A percentile compares a stretch with the other conserved stretches of the same genome.
Evolutionary conservation across 805 yeast species (phyloP).

Genomic region (Hanseniaspora thailandica): DNA sequence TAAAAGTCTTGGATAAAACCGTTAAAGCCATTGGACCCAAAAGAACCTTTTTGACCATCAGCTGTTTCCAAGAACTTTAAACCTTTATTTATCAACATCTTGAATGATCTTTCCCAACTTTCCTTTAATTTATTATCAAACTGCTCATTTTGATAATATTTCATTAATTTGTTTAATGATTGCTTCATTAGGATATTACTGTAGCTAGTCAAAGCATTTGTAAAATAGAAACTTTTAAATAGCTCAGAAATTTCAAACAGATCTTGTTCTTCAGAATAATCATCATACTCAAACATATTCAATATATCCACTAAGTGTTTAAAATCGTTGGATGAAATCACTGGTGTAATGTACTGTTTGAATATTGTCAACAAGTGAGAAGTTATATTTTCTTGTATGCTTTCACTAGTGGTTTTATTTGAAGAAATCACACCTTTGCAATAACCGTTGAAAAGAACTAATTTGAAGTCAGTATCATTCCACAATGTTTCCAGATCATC

Average conservation of each 20-base stretch:
- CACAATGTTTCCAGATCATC: not conserved
- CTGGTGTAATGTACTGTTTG: constrained; percentile 17
- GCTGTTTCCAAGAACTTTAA: not conserved
- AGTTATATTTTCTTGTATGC: not conserved
- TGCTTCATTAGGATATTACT: constrained; percentile 1
- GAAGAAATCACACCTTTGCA: not conserved
- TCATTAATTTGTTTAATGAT: constrained; percentile 16
- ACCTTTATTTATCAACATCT: not conserved
- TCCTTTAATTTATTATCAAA: not conserved
- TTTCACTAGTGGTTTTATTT: not conserved
- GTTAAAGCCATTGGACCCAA: not conserved
- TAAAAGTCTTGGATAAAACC: constrained; percentile 14
- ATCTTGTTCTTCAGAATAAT: not conserved
- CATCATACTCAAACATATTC: not conserved
- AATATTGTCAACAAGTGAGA: constrained; percentile 10
- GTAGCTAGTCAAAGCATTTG: not conserved
- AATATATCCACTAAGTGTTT: constrained; percentile 12
- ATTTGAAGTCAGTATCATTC: not conserved
- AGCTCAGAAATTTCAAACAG: not conserved
- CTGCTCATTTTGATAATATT: not conserved
- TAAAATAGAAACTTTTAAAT: not conserved
- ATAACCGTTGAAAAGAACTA: constrained; percentile 2
- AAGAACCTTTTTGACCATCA: not conserved
- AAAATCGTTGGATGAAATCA: constrained; percentile 12
- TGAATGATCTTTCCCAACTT: not conserved